Evolutionary conservation across 345 rosid genomes (phyloP).

Genomic region (Durio zibethinus): DNA sequence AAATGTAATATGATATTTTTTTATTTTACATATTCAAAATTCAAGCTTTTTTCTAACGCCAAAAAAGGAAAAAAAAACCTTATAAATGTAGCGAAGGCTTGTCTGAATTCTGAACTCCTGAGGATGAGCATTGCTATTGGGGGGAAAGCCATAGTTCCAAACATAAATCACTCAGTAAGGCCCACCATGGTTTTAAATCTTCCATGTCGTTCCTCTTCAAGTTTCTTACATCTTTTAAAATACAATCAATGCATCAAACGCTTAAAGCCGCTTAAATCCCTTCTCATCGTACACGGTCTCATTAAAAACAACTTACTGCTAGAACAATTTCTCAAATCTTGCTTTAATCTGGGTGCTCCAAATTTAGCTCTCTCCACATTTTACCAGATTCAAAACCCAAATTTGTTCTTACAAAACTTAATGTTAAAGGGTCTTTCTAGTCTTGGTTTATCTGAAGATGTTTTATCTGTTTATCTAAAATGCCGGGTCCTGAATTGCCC

Average conservation of each 20-base stretch:
- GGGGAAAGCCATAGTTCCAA: background rate
- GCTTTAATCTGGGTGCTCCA: constrained; percentile 33
- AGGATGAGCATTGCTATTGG: background rate
- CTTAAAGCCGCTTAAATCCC: constrained; percentile 34
- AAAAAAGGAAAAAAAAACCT: background rate
- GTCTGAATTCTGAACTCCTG: background rate
- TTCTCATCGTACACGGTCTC: constrained; percentile 33
- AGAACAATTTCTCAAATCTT: constrained; percentile 31
- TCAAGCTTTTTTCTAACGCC: background rate
- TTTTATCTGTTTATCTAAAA: constrained; percentile 28
- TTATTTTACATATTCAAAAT: too few species aligned
- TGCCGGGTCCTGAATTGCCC: constrained; percentile 31
- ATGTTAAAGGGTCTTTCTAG: constrained; percentile 36
- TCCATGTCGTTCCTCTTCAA: background rate
- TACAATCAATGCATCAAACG: constrained; percentile 22
- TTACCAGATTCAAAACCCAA: constrained; percentile 18
- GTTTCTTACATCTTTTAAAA: constrained; percentile 15
- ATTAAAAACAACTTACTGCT: constrained; percentile 7
- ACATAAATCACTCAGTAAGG: background rate
- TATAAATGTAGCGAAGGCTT: background rate
- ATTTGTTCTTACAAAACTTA: constrained; percentile 30
- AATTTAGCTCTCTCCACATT: constrained; percentile 39
- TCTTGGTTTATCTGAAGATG: constrained; percentile 31
- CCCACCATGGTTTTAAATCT: background rate
- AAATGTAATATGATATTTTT: too few species aligned